Evolutionary conservation across 768 basidiomycete species (phyloP).

Genomic region (Tylopilus sp.): DNA sequence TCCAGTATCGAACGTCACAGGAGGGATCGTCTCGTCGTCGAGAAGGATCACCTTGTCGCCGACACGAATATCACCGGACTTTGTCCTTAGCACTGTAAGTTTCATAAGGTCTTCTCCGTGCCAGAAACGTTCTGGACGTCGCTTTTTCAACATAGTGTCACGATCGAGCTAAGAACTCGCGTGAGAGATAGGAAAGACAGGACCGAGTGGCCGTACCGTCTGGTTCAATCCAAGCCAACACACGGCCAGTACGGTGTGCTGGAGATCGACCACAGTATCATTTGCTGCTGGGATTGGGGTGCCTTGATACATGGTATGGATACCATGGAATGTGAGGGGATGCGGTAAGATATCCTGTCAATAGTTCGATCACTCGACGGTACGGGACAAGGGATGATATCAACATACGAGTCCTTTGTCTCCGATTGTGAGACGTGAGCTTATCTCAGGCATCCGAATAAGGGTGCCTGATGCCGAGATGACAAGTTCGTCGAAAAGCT

Average conservation of each 20-base stretch:
- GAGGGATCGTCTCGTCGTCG: slow-evolving; percentile 42
- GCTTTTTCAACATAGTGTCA: slow-evolving; percentile 49
- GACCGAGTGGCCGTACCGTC: slow-evolving; percentile 45
- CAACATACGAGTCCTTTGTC: slow-evolving; percentile 66
- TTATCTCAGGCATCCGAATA: slow-evolving; percentile 74
- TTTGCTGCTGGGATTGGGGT: slow-evolving; percentile 39
- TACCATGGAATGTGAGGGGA: slow-evolving; percentile 41
- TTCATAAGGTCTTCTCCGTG: slow-evolving; percentile 57
- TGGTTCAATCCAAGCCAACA: slow-evolving; percentile 90
- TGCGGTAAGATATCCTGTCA: slow-evolving; percentile 65
- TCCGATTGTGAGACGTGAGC: slow-evolving; percentile 71
- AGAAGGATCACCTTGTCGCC: slow-evolving; percentile 71
- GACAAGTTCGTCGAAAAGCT: slow-evolving; percentile 84
- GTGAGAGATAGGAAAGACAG: slow-evolving; percentile 1
- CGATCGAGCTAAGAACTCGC: slow-evolving; percentile 51
- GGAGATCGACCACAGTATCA: slow-evolving; percentile 69
- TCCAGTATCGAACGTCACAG: slow-evolving; percentile 59
- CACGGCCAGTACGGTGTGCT: slow-evolving; percentile 75
- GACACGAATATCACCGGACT: slow-evolving; percentile 65
- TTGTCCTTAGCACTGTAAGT: slow-evolving; percentile 59
- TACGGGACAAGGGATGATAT: background rate
- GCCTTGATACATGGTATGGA: slow-evolving; percentile 46
- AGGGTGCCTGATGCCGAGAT: slow-evolving; percentile 66
- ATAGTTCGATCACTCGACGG: slow-evolving; percentile 1
- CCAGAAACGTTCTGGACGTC: slow-evolving; percentile 78